A percentile compares a stretch with the other conserved stretches of the same genome.
phyloP scores from a whole-genome alignment of 192 early-diverging fungal species.

The Mortierella antarctica region DNA sequence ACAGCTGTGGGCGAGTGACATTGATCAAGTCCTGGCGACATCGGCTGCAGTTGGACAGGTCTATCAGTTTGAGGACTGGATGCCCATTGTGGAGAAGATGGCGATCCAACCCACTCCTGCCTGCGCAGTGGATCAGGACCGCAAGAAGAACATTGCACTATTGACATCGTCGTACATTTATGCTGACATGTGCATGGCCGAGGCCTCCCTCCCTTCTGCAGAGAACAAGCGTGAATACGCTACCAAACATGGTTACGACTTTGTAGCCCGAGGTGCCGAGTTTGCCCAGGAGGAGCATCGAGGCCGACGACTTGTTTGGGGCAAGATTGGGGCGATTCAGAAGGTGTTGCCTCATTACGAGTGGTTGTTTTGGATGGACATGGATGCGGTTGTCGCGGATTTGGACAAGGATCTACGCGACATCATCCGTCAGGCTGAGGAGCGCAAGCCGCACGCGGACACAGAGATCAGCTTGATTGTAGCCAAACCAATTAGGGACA shows the following conservation, averaged over 20 bases:
- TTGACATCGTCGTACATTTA: constrained; percentile 67
- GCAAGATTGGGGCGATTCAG: constrained; percentile 66
- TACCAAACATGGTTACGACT: constrained; percentile 60
- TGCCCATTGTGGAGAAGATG: constrained; percentile 41
- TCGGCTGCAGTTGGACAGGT: constrained; percentile 53
- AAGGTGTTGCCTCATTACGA: constrained; percentile 68
- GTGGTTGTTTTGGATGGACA: constrained; percentile 73
- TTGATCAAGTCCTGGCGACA: constrained; percentile 50
- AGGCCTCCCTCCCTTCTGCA: constrained; percentile 55
- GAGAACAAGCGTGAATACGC: constrained; percentile 67
- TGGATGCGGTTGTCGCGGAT: constrained; percentile 68
- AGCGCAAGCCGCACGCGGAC: constrained; percentile 16
- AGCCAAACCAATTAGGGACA: constrained; percentile 56
- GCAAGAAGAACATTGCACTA: constrained; percentile 54
- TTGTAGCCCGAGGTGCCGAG: constrained; percentile 65
- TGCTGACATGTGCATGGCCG: constrained; percentile 64
- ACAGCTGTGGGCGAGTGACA: constrained; percentile 59
- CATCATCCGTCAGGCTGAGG: constrained; percentile 53
- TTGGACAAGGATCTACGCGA: constrained; percentile 51
- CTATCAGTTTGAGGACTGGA: constrained; percentile 61
- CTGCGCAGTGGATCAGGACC: constrained; percentile 27
- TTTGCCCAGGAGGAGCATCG: constrained; percentile 63
- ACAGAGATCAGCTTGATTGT: constrained; percentile 60
- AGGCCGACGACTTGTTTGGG: constrained; percentile 68
- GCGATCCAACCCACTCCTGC: constrained; percentile 28